Percentiles rank a stretch among this genome's conserved stretches.
These are phyloP conservation scores for Lagerstroemia speciosa DNA, from an alignment of 345 rosid species.

Conservation along the genomic window DNA sequence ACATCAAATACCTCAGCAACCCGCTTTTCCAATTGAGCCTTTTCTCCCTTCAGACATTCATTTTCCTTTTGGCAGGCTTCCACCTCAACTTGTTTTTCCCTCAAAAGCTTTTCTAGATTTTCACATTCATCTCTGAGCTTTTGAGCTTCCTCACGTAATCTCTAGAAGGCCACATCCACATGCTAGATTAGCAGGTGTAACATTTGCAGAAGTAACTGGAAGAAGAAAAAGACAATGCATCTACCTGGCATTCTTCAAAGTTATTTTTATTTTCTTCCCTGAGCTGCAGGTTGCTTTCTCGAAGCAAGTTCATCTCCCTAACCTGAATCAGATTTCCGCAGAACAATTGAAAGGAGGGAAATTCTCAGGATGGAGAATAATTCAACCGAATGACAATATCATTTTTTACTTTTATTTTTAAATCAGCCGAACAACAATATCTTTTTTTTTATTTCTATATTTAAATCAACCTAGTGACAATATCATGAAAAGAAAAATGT, in stretches of 20 bases:
- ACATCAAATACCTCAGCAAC: slow-evolving; percentile 49
- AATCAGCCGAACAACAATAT: no score
- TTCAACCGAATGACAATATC: neutral
- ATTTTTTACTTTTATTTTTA: no score
- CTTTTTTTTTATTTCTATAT: no score
- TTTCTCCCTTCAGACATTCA: slow-evolving; percentile 56
- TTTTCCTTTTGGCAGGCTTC: slow-evolving; percentile 60
- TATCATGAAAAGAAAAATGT: neutral
- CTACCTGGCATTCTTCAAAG: slow-evolving; percentile 93
- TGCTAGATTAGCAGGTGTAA: neutral
- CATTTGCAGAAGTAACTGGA: neutral
- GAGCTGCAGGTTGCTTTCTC: slow-evolving; percentile 91
- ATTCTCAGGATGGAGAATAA: neutral
- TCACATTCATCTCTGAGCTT: slow-evolving; percentile 49
- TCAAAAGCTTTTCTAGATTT: slow-evolving; percentile 34
- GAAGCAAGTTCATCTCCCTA: slow-evolving; percentile 80
- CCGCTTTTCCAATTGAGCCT: slow-evolving; percentile 53
- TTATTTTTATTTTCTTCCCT: slow-evolving; percentile 96
- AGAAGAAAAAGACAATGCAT: neutral
- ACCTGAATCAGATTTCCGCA: slow-evolving; percentile 34
- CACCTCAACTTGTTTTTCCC: slow-evolving; percentile 56
- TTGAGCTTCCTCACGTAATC: slow-evolving; percentile 64
- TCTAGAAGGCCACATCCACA: slow-evolving; percentile 27
- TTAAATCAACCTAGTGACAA: neutral
- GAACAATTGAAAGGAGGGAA: neutral